Conservation (phyloP, 1,139 yeast genomes). For the Petasospora rhodanensis region DNA sequence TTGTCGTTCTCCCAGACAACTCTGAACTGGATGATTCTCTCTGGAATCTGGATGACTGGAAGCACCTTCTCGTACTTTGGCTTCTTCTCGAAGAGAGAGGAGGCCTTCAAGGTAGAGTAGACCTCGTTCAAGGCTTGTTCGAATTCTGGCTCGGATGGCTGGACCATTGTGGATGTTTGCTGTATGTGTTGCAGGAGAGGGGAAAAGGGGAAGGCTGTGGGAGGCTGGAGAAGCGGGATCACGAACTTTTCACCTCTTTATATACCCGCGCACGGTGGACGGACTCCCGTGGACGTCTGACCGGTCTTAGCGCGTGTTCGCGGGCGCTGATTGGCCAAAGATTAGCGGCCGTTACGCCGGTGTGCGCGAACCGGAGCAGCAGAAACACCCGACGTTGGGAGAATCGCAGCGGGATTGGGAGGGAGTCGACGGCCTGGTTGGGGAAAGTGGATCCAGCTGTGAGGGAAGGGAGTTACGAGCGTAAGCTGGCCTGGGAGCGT, state of each 20-base stretch:
- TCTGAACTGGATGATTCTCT: constrained; percentile 94
- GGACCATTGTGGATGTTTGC: constrained; percentile 24
- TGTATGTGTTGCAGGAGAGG: constrained; percentile 3
- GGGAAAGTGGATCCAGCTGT: too few species aligned
- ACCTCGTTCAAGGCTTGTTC: constrained; percentile 98
- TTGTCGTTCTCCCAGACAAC: constrained; percentile 97
- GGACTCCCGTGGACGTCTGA: constrained; percentile 1
- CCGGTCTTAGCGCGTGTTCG: constrained; percentile 9
- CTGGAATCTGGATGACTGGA: constrained; percentile 91
- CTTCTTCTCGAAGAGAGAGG: constrained; percentile 81
- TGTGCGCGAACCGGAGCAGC: constrained; percentile 8
- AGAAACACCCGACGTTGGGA: too few species aligned
- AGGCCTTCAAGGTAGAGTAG: constrained; percentile 81
- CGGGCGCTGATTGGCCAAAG: constrained; percentile 19
- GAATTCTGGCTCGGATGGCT: constrained; percentile 85
- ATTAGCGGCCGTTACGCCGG: constrained; percentile 17
- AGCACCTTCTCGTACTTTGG: constrained; percentile 89
- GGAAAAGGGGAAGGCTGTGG: background rate
- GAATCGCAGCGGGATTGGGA: too few species aligned
- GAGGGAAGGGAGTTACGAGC: too few species aligned
- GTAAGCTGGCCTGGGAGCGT: too few species aligned
- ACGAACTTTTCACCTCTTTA: too few species aligned
- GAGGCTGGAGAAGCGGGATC: too few species aligned
- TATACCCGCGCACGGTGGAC: constrained; percentile 1
- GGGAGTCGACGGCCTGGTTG: too few species aligned